These are phyloP conservation scores for Penicillium cinerascens DNA, from an alignment of 495 filamentous ascomycete species.

Conservation along the genomic window DNA sequence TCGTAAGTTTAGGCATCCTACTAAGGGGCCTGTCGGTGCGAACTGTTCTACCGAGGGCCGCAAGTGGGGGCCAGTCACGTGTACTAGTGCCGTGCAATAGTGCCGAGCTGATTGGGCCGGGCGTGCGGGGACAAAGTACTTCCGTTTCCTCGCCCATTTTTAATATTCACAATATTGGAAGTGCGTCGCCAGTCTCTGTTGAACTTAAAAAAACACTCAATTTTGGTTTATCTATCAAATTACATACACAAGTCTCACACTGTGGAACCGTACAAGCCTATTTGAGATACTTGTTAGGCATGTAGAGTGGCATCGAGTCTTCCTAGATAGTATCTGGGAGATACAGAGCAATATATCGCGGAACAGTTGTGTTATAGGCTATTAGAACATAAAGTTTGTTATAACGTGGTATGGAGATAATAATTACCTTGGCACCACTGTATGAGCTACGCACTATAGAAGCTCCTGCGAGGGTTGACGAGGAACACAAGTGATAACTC, in stretches of 20 bases:
- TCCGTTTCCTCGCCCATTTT: not conserved
- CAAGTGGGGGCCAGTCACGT: constrained; percentile 12
- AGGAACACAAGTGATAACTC: too few relatives aligned
- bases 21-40: constrained; percentile 1
- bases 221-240: not conserved
- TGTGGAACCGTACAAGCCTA: not conserved
- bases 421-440: too few relatives aligned
- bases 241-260: not conserved
- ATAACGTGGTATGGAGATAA: too few relatives aligned
- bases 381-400: too few relatives aligned
- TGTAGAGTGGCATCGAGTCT: not conserved
- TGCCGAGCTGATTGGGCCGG: not conserved
- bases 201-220: not conserved
- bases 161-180: not conserved
- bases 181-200: too few relatives aligned
- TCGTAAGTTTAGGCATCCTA: not conserved
- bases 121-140: not conserved
- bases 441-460: too few relatives aligned
- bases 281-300: not conserved
- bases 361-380: too few relatives aligned
- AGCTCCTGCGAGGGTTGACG: too few relatives aligned
- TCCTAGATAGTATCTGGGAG: not conserved
- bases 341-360: too few relatives aligned
- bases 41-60: constrained; percentile 1
- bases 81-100: not conserved